Conservation (phyloP, 768 basidiomycete genomes). For the Stropharia rugosoannulata region DNA sequence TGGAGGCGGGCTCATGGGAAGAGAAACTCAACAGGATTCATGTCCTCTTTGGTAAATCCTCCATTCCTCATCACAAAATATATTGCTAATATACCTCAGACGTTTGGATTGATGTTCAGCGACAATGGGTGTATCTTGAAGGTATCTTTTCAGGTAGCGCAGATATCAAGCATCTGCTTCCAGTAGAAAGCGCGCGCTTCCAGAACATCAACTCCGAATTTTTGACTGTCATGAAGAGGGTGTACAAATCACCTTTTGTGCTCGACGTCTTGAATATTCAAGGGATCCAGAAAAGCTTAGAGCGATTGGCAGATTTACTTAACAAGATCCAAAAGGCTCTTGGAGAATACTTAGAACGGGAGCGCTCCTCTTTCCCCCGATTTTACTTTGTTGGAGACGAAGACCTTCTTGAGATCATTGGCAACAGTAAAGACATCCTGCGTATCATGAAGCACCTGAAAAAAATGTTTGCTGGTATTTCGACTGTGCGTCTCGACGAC, state of each 20-base stretch:
- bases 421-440: conserved; percentile 97
- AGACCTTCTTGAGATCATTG: conserved; percentile 97
- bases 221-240: conserved; percentile 98
- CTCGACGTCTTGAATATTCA: conserved; percentile 96
- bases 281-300: conserved; percentile 95
- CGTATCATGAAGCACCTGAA: conserved; percentile 99
- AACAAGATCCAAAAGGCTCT: conserved; percentile 99
- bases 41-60: conserved; percentile 78
- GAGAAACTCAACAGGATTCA: conserved; percentile 96
- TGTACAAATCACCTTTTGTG: conserved; percentile 98
- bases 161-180: conserved; percentile 98
- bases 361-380: conserved; percentile 96
- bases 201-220: conserved; percentile 99
- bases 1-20: conserved; percentile 86
- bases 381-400: conserved; percentile 99
- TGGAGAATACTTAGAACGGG: conserved; percentile 97
- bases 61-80: conserved; percentile 4
- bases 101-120: conserved; percentile 99
- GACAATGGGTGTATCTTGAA: conserved; percentile 99
- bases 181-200: conserved; percentile 96
- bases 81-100: conserved; percentile 42
- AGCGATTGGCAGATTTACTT: conserved; percentile 92
- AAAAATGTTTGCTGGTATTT: conserved; percentile 99
- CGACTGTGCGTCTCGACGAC: conserved; percentile 85
- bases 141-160: conserved; percentile 99